Conservation (phyloP, 2,329 filamentous ascomycete species). For the Trichoderma polysporum region DNA sequence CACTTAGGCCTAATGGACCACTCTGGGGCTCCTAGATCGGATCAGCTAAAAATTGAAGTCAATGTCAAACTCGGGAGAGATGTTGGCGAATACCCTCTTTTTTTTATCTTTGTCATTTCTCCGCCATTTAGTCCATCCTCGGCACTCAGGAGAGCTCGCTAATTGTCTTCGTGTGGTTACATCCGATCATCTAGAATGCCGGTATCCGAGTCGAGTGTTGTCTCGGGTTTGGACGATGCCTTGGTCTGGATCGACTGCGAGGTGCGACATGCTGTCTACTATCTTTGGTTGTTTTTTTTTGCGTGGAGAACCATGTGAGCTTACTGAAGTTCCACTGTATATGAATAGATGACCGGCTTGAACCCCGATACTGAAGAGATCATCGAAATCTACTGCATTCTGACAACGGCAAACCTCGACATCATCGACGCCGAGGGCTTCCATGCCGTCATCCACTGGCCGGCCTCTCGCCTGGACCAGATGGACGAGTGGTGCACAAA, state of each 20-base stretch:
- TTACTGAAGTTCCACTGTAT: neutral
- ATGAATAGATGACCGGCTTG: constrained; percentile 73
- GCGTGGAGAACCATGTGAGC: neutral
- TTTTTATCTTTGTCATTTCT: neutral
- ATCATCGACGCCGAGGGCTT: constrained; percentile 75
- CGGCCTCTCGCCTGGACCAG: constrained; percentile 64
- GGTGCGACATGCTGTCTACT: constrained; percentile 35
- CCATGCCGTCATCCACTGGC: constrained; percentile 75
- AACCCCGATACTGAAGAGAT: constrained; percentile 78
- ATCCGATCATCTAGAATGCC: constrained; percentile 1
- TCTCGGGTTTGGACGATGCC: constrained; percentile 47
- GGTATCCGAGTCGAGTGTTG: neutral
- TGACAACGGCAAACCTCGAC: constrained; percentile 78
- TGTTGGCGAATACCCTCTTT: neutral
- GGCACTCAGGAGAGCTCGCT: neutral
- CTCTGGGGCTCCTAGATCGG: neutral
- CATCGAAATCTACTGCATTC: constrained; percentile 87
- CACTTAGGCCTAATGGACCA: neutral
- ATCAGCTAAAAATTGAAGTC: neutral
- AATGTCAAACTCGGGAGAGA: neutral
- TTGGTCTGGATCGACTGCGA: constrained; percentile 83
- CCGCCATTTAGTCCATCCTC: neutral
- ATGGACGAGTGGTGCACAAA: constrained; percentile 90
- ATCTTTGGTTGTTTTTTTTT: neutral
- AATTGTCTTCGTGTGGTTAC: constrained; percentile 1